Evolutionary conservation across 768 basidiomycete species (phyloP).

Genomic region (Hemileccinum impolitum): DNA sequence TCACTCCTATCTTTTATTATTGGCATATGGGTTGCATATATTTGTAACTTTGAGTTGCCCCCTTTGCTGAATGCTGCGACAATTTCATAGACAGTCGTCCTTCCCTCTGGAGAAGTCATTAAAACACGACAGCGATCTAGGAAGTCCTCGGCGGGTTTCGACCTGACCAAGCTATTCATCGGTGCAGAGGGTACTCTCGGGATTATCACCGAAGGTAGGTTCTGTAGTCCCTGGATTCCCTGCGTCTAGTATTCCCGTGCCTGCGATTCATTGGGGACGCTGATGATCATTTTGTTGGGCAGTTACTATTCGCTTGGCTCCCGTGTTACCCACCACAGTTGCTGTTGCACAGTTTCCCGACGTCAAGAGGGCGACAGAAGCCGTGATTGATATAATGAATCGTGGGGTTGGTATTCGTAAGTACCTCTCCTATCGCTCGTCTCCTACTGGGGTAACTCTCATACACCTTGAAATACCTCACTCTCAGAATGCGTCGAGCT

Average conservation of each 20-base stretch:
- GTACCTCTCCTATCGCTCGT: slow-evolving; percentile 23
- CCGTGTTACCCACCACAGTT: slow-evolving; percentile 76
- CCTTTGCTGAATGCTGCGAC: not conserved
- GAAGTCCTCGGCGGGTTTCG: slow-evolving; percentile 88
- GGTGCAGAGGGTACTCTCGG: slow-evolving; percentile 83
- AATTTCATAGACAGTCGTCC: slow-evolving; percentile 69
- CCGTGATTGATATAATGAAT: slow-evolving; percentile 69
- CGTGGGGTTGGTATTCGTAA: slow-evolving; percentile 73
- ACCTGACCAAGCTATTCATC: slow-evolving; percentile 81
- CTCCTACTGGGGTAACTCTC: not conserved
- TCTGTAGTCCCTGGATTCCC: not conserved
- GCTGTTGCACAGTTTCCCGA: slow-evolving; percentile 80
- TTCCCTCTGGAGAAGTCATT: slow-evolving; percentile 86
- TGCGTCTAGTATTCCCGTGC: not conserved
- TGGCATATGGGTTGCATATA: not conserved
- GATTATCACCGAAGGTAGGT: slow-evolving; percentile 78
- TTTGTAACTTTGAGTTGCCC: not conserved
- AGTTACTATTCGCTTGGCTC: slow-evolving; percentile 82
- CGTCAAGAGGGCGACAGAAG: slow-evolving; percentile 69
- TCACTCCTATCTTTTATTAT: not conserved
- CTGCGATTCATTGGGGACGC: not conserved
- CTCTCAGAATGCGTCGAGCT: slow-evolving; percentile 78
- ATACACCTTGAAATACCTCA: not conserved
- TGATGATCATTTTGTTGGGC: not conserved
- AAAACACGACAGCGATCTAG: slow-evolving; percentile 77